Evolutionary conservation across 352 stramenopile species (phyloP), one percentile per base, ranked within the genome.

Genomic region (Globisporangium irregulare): DNA sequence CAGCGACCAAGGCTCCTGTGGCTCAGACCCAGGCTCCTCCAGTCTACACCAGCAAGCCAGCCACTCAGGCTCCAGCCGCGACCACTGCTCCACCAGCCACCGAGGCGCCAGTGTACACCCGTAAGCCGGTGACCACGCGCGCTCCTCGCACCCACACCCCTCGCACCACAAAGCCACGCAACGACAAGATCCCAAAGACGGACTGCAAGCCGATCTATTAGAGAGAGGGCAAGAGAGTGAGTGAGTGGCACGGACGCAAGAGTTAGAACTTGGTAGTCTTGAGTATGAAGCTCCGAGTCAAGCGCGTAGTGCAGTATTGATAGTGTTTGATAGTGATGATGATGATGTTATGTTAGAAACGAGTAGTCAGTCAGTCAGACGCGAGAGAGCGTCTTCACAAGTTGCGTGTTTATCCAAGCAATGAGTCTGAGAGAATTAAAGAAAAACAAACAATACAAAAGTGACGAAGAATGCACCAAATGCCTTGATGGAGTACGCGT

Each of bases 171-270:
- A 57, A 58, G 60, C 43, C 43, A 51, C 43, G 43, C 2, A 9
- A 4, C 43, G 12, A 24, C 43, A 51, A 51, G 43, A 51, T 20
- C 43, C 43, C 43, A 51, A 70, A 70, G 64, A 55, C 32, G 6
- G 64, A 70, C 56, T 70, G 64, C 57, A 70, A 70, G 64, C 56
- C 64, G 29, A 70, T 65, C 56, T 70, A 70, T 48, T 70, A 24
- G 46, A 70, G 64, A 20, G 43, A 51, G 43, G n/a, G 2, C 41
- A 18, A 5, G 12, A 48, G 38, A 20, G 38, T 1, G 15, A 41
- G 36, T 41, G 8, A n/a, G 41, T 51, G 18, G 43, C 18, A 6
- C 43, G 6, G 43, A 18, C 36, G 6, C 10, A 15, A 53, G 41
- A 22, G 20, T 32, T 10, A 57, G 54, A 15, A 14, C 38, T 14